Evolutionary conservation across 148 eudicot genomes (phyloP), one percentile per base, ranked within the genome.

Genomic region (Polygonum maritimum): DNA sequence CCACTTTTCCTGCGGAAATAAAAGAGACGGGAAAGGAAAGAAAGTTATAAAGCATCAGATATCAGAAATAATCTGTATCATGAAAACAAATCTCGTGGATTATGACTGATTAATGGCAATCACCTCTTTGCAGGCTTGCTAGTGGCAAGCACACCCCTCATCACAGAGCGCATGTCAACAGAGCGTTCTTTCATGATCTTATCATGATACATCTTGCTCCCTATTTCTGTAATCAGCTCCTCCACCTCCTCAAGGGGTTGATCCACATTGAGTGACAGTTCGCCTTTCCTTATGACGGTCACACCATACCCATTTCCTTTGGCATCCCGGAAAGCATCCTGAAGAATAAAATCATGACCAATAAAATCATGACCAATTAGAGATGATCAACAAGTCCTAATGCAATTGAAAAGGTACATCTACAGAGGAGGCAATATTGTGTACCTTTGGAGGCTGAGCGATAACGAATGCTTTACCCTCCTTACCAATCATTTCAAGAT

Each of bases 161-260:
- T 90, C 83, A 91, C 48, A 0, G 89, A 82, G 74, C 79, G 82
- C 40, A 91, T 80, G 77, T 94, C 97, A 71, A 87, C 87, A 22
- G 87, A 81, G 10, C 88, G 97, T 21, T 88, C 91, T 78, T 80
- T 80, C 85, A 81, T 91, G 81, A 94, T 88, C 73, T 86, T 85
- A 57, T 94, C 95, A 78, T 94, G 93, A 86, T 91, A 94, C 63
- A 91, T 86, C 80, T 91, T 91, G 83, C 90, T 94, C 38, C 98
- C 97, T 3, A 91, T 89, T 83, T 94, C 98, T 21, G 72, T 75
- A 22, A 94, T 86, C 35, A 76, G 58, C 80, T 91, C 98, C 79
- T 94, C 98, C 2, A 91, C 95, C 67, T 94, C 98, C 86, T 91
- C 95, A 48, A 94, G 86, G 13, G 88, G 83, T 79, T 91, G 95